Conservation (phyloP, 1,284 basidiomycete genomes). For the Coriolopsis trogii region DNA sequence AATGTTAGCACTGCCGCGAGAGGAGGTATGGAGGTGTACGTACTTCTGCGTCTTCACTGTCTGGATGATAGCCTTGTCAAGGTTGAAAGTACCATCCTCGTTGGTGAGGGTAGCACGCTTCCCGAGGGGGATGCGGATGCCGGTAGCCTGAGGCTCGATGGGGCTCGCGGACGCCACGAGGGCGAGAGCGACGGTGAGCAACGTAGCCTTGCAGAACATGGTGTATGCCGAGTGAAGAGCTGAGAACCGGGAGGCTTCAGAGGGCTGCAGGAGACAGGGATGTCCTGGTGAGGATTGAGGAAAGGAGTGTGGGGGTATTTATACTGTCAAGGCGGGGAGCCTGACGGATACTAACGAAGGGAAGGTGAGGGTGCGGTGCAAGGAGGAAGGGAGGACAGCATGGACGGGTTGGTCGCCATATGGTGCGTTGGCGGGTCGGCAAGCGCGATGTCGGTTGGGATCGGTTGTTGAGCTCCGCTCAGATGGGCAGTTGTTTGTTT, state of each 20-base stretch:
- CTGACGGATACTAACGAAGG: neutral
- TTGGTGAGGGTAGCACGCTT: constrained; percentile 27
- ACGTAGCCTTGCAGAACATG: constrained; percentile 31
- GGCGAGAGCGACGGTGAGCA: constrained; percentile 27
- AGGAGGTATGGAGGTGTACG: neutral
- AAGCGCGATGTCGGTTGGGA: no score
- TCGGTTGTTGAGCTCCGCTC: no score
- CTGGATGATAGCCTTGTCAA: constrained; percentile 23
- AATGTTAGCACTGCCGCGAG: neutral
- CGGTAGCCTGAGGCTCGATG: constrained; percentile 12
- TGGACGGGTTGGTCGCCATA: neutral
- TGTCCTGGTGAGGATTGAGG: constrained; percentile 12
- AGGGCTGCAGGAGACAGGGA: constrained; percentile 11
- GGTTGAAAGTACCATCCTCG: constrained; percentile 29
- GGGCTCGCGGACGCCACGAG: constrained; percentile 27
- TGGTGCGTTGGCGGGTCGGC: neutral
- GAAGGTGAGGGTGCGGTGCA: neutral
- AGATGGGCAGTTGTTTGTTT: neutral
- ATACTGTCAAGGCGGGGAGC: constrained; percentile 1
- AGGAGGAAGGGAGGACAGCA: neutral
- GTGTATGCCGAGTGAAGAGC: constrained; percentile 2
- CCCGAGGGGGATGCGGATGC: constrained; percentile 23
- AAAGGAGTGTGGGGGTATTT: constrained; percentile 8
- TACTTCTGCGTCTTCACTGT: constrained; percentile 27
- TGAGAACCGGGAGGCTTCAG: constrained; percentile 12